phyloP scores from a whole-genome alignment of 345 rosid species.

The Chamaenerion angustifolium region DNA sequence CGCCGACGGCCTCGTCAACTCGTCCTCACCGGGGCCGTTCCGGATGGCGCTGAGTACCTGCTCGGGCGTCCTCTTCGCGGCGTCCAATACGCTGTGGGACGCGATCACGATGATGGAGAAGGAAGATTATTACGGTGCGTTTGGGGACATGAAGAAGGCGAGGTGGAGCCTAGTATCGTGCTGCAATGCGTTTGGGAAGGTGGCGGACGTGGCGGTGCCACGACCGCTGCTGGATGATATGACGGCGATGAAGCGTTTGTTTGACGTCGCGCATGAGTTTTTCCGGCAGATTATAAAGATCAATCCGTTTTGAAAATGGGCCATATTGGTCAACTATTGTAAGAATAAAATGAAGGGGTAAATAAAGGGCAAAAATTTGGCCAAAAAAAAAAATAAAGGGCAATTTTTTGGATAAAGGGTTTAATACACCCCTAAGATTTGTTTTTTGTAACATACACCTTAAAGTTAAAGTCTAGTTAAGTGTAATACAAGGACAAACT shows the following conservation, averaged over 20 bases:
- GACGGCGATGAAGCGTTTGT: slow-evolving; percentile 10
- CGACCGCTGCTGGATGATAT: background rate
- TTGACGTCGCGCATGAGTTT: slow-evolving; percentile 8
- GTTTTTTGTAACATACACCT: too few relatives aligned
- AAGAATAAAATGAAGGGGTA: too few relatives aligned
- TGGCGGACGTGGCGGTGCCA: slow-evolving; percentile 4
- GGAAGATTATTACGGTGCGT: slow-evolving; percentile 5
- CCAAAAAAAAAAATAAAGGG: too few relatives aligned
- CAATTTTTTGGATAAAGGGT: too few relatives aligned
- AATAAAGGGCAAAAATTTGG: too few relatives aligned
- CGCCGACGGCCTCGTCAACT: slow-evolving; percentile 4
- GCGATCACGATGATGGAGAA: slow-evolving; percentile 7
- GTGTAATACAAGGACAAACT: too few relatives aligned
- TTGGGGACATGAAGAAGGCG: background rate
- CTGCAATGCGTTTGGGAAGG: slow-evolving; percentile 3
- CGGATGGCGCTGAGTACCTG: background rate
- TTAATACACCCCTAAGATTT: too few relatives aligned
- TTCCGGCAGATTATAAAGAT: background rate
- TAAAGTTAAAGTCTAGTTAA: too few relatives aligned
- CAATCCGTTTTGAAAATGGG: background rate
- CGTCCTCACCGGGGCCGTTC: background rate
- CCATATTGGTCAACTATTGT: too few relatives aligned
- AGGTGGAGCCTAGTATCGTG: slow-evolving; percentile 2
- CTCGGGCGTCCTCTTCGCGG: slow-evolving; percentile 7
- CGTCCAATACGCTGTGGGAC: slow-evolving; percentile 9